Evolutionary conservation across 2,329 filamentous ascomycete genomes (phyloP), one percentile per base, ranked within the genome.

Genomic region (Fusarium poae): DNA sequence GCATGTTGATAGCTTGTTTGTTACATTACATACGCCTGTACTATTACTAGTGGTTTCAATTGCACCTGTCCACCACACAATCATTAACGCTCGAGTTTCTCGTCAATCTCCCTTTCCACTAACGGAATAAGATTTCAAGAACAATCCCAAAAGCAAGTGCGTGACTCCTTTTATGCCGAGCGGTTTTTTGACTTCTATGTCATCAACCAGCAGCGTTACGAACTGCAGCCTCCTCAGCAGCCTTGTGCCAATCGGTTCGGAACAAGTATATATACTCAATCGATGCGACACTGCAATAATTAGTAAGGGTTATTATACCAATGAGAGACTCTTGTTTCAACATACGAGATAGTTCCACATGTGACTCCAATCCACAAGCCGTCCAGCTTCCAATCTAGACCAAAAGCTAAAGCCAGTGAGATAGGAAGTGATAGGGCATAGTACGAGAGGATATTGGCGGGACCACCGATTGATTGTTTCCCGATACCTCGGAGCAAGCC

Each of bases 401-500:
- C 91, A 77, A 98, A 97, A 0, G 90, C 91, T 0, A 91, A 88
- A 6, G 86, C 88, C 70, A 97, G 91, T 39, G 91, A 93, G 34
- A 97, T 88, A 0, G 96, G 95, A 79, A 98, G 84, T 0, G 93
- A 95, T 27, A 98, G 85, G 20, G 87, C 82, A 79, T 98, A 99
- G 81, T 97, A 97, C 23, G 91, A 90, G 50, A 93, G 88, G 4
- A 98, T 81, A 74, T 96, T 97, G 10, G 94, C 90, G 72, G 95
- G 97, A 0, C 95, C 94, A 15, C 95, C 95, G 58, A 98, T 89
- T 68, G 93, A 90, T 79, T 98, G 95, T 60, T 92, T 88, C 4
- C 96, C 96, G 18, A 98, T 87, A 15, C 95, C 95, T 42, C 96
- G 87, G 29, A 98, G 85, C 39, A 97, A 85, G 29, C 94, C 95